Evolutionary conservation across 2,329 filamentous ascomycete species (phyloP), one percentile per base, ranked within the genome.

Genomic region (Ophiocordyceps camponoti-leonardi): DNA sequence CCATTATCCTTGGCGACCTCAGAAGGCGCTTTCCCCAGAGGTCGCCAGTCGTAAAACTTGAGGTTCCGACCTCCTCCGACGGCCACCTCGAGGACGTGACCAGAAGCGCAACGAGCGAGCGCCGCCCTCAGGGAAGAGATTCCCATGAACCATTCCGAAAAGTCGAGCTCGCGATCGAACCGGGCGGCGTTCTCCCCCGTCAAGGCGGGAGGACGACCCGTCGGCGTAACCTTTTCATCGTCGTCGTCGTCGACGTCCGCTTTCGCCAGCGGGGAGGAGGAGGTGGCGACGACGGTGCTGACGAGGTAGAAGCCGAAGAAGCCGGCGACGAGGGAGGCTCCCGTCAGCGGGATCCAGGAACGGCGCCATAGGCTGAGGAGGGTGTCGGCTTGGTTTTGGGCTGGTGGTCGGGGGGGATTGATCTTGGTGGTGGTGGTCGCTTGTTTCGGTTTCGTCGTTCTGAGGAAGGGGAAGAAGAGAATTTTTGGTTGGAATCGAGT

Each of bases 71-170:
- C 66, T 4, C 77, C 77, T 18, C 77, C 77, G 46, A 80, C 68
- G 18, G 75, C 76, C 13, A 81, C 66, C 58, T 81, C 77, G 30
- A 80, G 23, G 4, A 81, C 77, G 56, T 77, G 64, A 2, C 77
- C 77, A 0, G 56, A 56, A 6, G 71, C 75, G 30, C 60, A 57
- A 13, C 58, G 54, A 1, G 69, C 71, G 23, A 81, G 61, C 20
- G 62, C 60, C 44, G 62, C 61, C 12, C 77, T 68, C 44, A 79
- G 58, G 18, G 58, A 60, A 6, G 63, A 67, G 51, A 80, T 68
- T 43, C 77, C 75, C 64, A 72, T 72, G 51, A 72, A 63, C 58
- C 63, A 66, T 58, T 81, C 77, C 4, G 71, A 70, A 52, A 67
- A 61, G 55, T 79, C 67, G 35, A 81, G 72, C 48, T 69, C 68